Percentiles rank a stretch among this genome's conserved stretches.
Conservation (phyloP, 805 yeast genomes). For the Ogataea nonfermentans region DNA sequence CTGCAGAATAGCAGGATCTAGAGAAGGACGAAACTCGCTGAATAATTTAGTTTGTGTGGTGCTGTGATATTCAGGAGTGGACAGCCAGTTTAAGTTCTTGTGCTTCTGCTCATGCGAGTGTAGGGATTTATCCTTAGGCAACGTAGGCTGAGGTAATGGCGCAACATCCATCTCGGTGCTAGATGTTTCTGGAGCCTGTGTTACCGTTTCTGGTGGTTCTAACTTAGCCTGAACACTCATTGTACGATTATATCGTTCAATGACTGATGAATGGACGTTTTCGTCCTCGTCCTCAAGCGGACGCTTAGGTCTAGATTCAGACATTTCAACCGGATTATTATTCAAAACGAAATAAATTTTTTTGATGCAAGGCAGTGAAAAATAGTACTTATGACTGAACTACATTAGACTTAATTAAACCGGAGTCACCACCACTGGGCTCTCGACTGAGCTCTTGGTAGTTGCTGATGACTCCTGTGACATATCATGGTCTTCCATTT, state of each 20-base stretch:
- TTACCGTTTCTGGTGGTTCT: conserved; percentile 16
- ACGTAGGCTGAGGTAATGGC: conserved; percentile 83
- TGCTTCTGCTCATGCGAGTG: conserved; percentile 33
- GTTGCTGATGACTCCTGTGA: not conserved
- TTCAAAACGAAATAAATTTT: not conserved
- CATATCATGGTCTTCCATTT: conserved; percentile 2
- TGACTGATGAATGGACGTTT: conserved; percentile 42
- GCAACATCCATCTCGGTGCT: conserved; percentile 45
- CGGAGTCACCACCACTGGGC: not conserved
- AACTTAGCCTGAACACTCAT: conserved; percentile 26
- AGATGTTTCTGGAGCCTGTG: conserved; percentile 23
- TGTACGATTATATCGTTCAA: conserved; percentile 51
- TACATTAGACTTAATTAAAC: not conserved
- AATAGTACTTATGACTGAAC: not conserved
- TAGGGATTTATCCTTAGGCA: conserved; percentile 52
- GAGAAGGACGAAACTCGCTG: conserved; percentile 38
- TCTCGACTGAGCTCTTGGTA: not conserved
- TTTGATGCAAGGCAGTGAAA: not conserved
- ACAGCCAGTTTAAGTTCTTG: conserved; percentile 60
- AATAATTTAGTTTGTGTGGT: conserved; percentile 50
- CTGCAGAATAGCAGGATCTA: conserved; percentile 42
- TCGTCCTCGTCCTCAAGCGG: conserved; percentile 4
- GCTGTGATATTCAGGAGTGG: conserved; percentile 56
- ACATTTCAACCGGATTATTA: not conserved
- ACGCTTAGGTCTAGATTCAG: conserved; percentile 7